Evolutionary conservation across 208 protist species (phyloP), one percentile per base, ranked within the genome.

Genomic region (Sergeia podlipaevii): DNA sequence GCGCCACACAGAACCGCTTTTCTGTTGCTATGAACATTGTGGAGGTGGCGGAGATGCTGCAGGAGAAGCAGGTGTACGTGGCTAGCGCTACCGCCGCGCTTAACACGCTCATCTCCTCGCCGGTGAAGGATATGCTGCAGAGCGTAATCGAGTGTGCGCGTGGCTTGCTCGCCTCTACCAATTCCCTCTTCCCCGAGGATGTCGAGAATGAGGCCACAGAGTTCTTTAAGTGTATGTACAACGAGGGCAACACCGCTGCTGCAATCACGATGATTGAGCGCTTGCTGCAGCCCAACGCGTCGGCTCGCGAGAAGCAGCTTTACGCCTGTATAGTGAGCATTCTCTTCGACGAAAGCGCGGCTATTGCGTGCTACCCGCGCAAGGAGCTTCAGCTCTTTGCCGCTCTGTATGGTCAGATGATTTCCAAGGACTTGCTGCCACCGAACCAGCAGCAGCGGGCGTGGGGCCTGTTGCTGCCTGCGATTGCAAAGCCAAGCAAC

Each of bases 401-500:
- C 11, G 56, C 65, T 34, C 63, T 95, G 41, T 95, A 86, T 64
- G 89, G 89, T 17, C 79, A 92, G 72, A 73, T 95, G 64, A 80
- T 95, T 46, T 81, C 84, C 10, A 62, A 70, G 33, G 85, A 91
- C 18, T 56, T 95, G 21, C 70, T 95, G 20, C 75, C 79, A 7
- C 56, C 48, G 27, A 81, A 67, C 38, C 82, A 92, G 63, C 77
- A 83, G 55, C 82, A 95, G 70, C 77, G 74, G 17, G 84, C 82
- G 29, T 88, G 76, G 79, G 74, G 59, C 24, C 55, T 90, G 32
- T 59, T 99, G 20, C 75, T 99, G 18, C 92, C 97, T 23, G 90
- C 90, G 21, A 70, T 99, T 49, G 79, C 77, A 34, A 96, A 97
- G 63, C 89, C 85, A 0, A 70, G 63, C 8, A 88, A 96, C 49